These are phyloP conservation scores for Neonectria neomacrospora DNA, from an alignment of 2,329 filamentous ascomycete genomes.

Conservation along the genomic window DNA sequence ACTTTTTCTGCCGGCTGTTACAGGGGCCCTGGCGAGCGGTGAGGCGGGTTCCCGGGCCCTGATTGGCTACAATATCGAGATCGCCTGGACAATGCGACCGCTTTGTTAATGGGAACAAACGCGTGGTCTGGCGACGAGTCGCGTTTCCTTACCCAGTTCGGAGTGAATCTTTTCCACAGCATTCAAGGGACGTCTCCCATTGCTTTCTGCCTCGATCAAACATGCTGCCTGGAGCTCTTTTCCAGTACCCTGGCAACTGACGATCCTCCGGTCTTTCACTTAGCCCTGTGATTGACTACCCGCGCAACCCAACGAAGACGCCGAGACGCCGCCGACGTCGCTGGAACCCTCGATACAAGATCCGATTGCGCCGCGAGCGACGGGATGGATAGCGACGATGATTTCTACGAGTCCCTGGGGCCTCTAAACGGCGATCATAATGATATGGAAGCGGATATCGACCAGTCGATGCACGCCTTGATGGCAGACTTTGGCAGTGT, in stretches of 20 bases:
- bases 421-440: background rate
- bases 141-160: conserved; percentile 32
- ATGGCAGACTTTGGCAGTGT: conserved; percentile 12
- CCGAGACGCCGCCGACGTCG: conserved; percentile 10
- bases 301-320: conserved; percentile 10
- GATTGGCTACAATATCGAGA: conserved; percentile 28
- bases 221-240: background rate
- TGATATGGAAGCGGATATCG: conserved; percentile 17
- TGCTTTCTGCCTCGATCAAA: conserved; percentile 12
- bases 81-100: conserved; percentile 21
- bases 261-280: background rate
- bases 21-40: conserved; percentile 36
- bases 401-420: conserved; percentile 21
- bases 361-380: conserved; percentile 19
- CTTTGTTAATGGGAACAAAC: conserved; percentile 34
- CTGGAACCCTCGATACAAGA: conserved; percentile 2
- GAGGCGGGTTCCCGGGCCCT: conserved; percentile 16
- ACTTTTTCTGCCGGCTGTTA: conserved; percentile 45
- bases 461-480: conserved; percentile 24
- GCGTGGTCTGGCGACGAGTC: conserved; percentile 35
- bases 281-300: background rate
- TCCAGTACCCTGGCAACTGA: background rate
- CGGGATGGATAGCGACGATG: conserved; percentile 37
- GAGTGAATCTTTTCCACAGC: conserved; percentile 21
- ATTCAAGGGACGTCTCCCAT: background rate